phyloP scores from a whole-genome alignment of 2,329 filamentous ascomycete genomes.

The Zasmidium citrigriseum region DNA sequence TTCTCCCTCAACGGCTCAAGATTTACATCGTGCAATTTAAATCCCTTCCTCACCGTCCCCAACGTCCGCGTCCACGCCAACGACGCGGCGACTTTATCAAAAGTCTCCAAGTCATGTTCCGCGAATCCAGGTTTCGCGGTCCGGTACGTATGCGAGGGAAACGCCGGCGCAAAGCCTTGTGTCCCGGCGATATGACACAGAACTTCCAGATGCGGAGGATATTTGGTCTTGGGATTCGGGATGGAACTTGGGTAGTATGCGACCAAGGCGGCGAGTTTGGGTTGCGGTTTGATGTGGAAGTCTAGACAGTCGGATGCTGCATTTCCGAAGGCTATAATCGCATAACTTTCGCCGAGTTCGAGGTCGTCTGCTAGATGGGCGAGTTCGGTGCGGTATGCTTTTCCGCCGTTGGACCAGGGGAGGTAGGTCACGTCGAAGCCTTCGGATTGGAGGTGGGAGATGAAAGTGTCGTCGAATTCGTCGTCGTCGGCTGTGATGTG shows the following conservation, averaged over 20 bases:
- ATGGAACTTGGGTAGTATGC: constrained; percentile 46
- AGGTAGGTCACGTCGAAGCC: constrained; percentile 45
- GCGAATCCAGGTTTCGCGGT: constrained; percentile 43
- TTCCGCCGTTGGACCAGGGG: constrained; percentile 28
- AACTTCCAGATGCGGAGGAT: constrained; percentile 40
- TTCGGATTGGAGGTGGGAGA: constrained; percentile 44
- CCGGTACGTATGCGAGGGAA: constrained; percentile 43
- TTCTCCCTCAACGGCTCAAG: constrained; percentile 40
- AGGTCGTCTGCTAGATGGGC: constrained; percentile 41
- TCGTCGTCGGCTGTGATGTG: constrained; percentile 42
- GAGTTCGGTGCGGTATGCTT: constrained; percentile 36
- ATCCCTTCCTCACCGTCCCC: constrained; percentile 34
- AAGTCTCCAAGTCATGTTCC: constrained; percentile 41
- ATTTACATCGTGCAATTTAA: constrained; percentile 29
- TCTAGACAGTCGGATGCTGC: constrained; percentile 45
- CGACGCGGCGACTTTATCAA: constrained; percentile 42
- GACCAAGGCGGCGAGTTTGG: constrained; percentile 42
- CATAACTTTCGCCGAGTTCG: constrained; percentile 33
- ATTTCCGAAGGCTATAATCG: constrained; percentile 41
- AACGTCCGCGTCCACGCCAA: constrained; percentile 47
- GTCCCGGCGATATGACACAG: constrained; percentile 43
- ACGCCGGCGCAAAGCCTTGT: constrained; percentile 40
- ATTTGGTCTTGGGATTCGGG: constrained; percentile 39
- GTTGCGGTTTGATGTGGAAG: constrained; percentile 42
- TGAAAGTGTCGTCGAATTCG: constrained; percentile 39